These are phyloP conservation scores for Penicillium nucicola DNA, from an alignment of 495 filamentous ascomycete species.

Conservation along the genomic window DNA sequence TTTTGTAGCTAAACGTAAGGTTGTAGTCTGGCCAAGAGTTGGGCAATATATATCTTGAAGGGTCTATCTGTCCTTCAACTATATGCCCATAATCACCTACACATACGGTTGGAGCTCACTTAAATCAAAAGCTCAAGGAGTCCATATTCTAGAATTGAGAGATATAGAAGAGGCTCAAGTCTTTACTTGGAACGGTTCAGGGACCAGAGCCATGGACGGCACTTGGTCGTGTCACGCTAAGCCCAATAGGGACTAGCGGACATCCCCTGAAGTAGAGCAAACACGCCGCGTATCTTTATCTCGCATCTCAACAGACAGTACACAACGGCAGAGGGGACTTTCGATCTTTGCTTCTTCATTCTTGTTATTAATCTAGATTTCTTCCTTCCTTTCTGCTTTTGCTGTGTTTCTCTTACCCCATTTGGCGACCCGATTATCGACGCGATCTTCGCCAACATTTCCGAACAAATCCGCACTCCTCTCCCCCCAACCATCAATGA, in stretches of 20 bases:
- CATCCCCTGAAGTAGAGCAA: slow-evolving; percentile 33
- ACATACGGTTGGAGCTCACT: too few relatives aligned
- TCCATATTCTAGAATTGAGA: too few relatives aligned
- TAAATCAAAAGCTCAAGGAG: neutral
- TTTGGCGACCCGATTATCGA: slow-evolving; percentile 5
- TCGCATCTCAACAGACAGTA: slow-evolving; percentile 8
- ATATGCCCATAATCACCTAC: too few relatives aligned
- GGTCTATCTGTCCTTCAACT: too few relatives aligned
- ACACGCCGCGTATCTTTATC: slow-evolving; percentile 28
- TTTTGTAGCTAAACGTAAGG: too few relatives aligned
- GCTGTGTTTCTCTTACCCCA: slow-evolving; percentile 1
- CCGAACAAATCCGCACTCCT: slow-evolving; percentile 14
- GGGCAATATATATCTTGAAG: too few relatives aligned
- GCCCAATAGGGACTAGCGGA: slow-evolving; percentile 17
- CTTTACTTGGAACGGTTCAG: too few relatives aligned
- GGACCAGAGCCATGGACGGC: slow-evolving; percentile 4
- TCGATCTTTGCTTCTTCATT: slow-evolving; percentile 12
- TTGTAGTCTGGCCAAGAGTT: too few relatives aligned
- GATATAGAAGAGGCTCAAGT: too few relatives aligned
- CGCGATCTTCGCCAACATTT: slow-evolving; percentile 22
- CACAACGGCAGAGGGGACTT: slow-evolving; percentile 3
- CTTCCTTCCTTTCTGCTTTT: slow-evolving; percentile 2
- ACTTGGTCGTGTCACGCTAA: slow-evolving; percentile 23
- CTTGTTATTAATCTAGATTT: slow-evolving; percentile 17
- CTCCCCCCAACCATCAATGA: slow-evolving; percentile 30